A percentile compares a stretch with the other conserved stretches of the same genome.
Evolutionary conservation across 148 eudicot genomes (phyloP).

Genomic region (Vaccinium myrtillus): DNA sequence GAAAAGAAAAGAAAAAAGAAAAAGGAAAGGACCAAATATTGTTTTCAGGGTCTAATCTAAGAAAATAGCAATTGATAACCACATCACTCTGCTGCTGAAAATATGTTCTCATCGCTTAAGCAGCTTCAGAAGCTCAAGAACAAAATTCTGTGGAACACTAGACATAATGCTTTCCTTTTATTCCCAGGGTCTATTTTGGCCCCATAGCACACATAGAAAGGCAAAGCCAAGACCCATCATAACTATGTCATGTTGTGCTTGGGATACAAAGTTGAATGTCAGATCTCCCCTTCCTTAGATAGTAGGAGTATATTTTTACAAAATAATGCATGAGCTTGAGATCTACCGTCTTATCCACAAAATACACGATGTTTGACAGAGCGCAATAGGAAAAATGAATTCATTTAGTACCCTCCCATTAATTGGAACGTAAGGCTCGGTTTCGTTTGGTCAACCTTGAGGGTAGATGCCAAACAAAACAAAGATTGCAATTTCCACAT

Average conservation of each 20-base stretch:
- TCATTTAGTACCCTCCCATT: background rate
- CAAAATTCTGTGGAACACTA: background rate
- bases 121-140: slow-evolving; percentile 1
- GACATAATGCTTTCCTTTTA: background rate
- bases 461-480: background rate
- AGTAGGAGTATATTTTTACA: background rate
- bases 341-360: too few species aligned
- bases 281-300: background rate
- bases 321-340: background rate
- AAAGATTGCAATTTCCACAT: background rate
- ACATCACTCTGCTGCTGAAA: background rate
- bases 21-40: too few species aligned
- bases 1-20: too few species aligned
- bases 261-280: background rate
- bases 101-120: background rate
- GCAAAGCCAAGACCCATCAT: background rate
- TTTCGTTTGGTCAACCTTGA: background rate
- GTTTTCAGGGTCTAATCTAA: background rate
- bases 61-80: background rate
- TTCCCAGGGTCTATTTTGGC: background rate
- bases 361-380: background rate
- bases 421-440: background rate
- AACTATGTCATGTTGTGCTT: background rate
- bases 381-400: background rate
- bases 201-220: background rate